Conservation (phyloP, 441 rosid species). For the Populus hybrid region DNA sequence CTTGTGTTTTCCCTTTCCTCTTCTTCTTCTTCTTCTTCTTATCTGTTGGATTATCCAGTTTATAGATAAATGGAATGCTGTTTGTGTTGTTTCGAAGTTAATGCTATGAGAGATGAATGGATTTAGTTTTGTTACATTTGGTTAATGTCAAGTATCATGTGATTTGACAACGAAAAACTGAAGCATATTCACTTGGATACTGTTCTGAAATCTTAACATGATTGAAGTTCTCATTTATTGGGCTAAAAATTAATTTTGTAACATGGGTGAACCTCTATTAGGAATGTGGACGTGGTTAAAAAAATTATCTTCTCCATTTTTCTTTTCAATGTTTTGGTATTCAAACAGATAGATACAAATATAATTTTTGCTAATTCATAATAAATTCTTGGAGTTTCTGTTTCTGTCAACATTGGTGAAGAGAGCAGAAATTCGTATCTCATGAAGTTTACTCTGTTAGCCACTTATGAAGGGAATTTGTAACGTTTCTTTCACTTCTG, state of each 20-base stretch:
- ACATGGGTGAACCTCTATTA: background rate
- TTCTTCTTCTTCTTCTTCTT: background rate
- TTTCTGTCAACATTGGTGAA: background rate
- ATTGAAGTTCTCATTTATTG: background rate
- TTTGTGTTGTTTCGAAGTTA: background rate
- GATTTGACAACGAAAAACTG: background rate
- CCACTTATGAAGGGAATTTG: background rate
- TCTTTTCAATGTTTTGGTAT: background rate
- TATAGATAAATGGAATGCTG: background rate
- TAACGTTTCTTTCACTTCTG: conserved; percentile 1
- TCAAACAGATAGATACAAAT: background rate
- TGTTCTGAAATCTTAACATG: background rate
- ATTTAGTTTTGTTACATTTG: background rate
- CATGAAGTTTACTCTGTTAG: background rate
- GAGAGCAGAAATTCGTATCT: background rate
- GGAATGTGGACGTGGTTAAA: background rate
- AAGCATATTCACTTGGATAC: background rate
- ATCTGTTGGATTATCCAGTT: background rate
- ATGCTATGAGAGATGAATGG: background rate
- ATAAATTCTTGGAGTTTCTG: background rate
- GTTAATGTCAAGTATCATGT: background rate
- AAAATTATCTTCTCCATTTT: background rate
- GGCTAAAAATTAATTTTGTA: background rate
- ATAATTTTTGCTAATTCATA: background rate
- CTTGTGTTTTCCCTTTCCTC: background rate